These are phyloP conservation scores for Crassisporium funariophilum DNA, from an alignment of 768 basidiomycete genomes.

Conservation along the genomic window DNA sequence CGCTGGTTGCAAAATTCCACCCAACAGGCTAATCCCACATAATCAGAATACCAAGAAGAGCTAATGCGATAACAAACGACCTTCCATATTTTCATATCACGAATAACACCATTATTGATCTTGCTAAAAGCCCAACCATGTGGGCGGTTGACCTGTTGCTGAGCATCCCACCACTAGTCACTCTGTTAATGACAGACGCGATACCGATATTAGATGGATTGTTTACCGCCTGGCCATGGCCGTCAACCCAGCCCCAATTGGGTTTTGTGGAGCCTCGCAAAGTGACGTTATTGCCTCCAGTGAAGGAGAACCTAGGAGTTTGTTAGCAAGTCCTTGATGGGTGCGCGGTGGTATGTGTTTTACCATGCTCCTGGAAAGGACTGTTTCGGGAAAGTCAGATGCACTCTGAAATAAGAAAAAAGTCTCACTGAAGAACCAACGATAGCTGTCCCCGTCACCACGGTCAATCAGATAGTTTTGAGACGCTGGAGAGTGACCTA, in stretches of 20 bases:
- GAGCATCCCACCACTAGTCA: conserved; percentile 59
- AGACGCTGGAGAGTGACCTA: no score
- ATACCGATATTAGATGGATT: background rate
- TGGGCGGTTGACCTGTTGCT: conserved; percentile 54
- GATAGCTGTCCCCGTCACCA: no score
- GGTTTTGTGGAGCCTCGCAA: conserved; percentile 56
- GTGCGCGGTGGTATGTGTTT: background rate
- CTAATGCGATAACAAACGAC: conserved; percentile 28
- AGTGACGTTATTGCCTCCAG: conserved; percentile 59
- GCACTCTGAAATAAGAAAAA: background rate
- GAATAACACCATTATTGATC: conserved; percentile 54
- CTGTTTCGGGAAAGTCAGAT: conserved; percentile 22
- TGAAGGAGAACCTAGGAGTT: conserved; percentile 50
- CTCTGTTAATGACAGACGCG: background rate
- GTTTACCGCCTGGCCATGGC: conserved; percentile 55
- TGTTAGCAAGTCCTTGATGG: background rate
- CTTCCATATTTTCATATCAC: conserved; percentile 60
- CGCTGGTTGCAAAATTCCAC: conserved; percentile 59
- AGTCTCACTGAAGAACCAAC: conserved; percentile 47
- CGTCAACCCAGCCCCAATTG: conserved; percentile 67
- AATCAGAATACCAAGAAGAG: background rate
- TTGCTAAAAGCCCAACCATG: conserved; percentile 56
- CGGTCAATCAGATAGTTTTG: no score
- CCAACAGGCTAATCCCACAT: conserved; percentile 45
- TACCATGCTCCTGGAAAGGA: conserved; percentile 49